Evolutionary conservation across 768 basidiomycete genomes (phyloP).

Genomic region (Phanerochaete sordida): DNA sequence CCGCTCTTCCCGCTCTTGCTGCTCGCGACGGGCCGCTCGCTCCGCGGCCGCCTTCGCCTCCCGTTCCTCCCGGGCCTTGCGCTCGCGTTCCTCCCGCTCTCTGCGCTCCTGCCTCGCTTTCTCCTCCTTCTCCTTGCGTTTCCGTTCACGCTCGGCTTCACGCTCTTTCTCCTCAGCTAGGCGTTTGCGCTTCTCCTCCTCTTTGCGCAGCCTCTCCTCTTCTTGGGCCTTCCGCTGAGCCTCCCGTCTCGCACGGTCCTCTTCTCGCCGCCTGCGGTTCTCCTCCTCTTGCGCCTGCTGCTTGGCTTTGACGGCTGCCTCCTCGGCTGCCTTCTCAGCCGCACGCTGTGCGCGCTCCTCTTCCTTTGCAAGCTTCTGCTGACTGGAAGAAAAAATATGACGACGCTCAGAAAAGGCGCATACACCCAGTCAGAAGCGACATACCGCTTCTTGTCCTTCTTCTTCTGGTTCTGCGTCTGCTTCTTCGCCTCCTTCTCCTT

Average conservation of each 20-base stretch:
- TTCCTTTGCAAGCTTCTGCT: slow-evolving; percentile 90
- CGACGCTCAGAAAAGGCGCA: slow-evolving; percentile 1
- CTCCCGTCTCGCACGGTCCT: slow-evolving; percentile 81
- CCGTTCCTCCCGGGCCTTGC: slow-evolving; percentile 59
- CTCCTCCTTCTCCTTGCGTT: slow-evolving; percentile 74
- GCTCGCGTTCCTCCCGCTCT: slow-evolving; percentile 60
- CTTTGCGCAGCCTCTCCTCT: slow-evolving; percentile 79
- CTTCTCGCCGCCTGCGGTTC: slow-evolving; percentile 75
- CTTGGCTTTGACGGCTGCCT: slow-evolving; percentile 72
- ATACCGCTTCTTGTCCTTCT: slow-evolving; percentile 97
- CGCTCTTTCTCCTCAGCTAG: slow-evolving; percentile 78
- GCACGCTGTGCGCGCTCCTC: slow-evolving; percentile 82
- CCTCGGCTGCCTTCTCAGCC: slow-evolving; percentile 84
- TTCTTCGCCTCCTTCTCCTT: slow-evolving; percentile 90
- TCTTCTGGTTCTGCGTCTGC: slow-evolving; percentile 94
- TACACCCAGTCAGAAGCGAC: slow-evolving; percentile 14
- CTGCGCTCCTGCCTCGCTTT: slow-evolving; percentile 46
- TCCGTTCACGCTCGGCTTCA: slow-evolving; percentile 71
- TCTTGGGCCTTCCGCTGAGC: slow-evolving; percentile 70
- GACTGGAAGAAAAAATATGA: slow-evolving; percentile 40
- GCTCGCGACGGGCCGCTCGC: slow-evolving; percentile 39
- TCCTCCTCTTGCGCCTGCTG: slow-evolving; percentile 80
- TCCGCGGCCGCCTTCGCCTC: slow-evolving; percentile 54
- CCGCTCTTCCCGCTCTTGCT: slow-evolving; percentile 62
- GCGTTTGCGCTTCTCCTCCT: slow-evolving; percentile 79